Base-by-base conservation (phyloP, 1,284 basidiomycete species). In the Melampsora americana region DNA sequence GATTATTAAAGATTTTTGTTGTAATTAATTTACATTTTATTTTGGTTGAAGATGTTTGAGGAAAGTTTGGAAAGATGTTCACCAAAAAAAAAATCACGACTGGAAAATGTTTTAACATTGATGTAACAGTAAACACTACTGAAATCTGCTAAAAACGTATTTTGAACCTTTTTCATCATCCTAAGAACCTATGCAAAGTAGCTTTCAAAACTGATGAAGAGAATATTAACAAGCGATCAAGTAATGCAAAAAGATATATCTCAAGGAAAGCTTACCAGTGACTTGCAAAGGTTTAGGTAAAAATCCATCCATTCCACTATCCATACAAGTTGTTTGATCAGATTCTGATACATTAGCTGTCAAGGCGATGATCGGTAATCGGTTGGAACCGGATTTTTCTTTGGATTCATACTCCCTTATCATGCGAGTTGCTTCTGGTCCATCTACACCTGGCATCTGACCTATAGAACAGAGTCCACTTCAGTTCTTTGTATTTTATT, bases 361-460 rank as follows among this genome's bases (percentile, higher is more conserved):
- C 9, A 73, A 28, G n/a, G 71, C 71, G 12, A 73, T 73, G 64
- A 73, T 73, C n/a, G 64, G 64, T 14, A 73, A 50, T 23, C 28
- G 56, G 26, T 23, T 12, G 11, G 61, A 30, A 23, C 60, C 42
- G 9, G 14, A 18, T 35, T 64, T 42, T 32, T 39, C 23, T 32
- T 64, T 32, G 11, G 16, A 23, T 39, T 73, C 71, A 26, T 66
- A 56, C 28, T 73, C 71, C 14, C 71, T 39, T 7, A 73, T 73
- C 48, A 53, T 66, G 6, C 64, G 46, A 5, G 71, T 73, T 2
- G 71, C 71, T 23, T 62, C 62, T 39, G 50, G 30, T 26, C 71
- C 71, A 59, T 73, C 71, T 39, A 73, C 23, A 9, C 64, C 71
- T 56, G 71, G 71, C 71, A 73, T 73, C 59, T 73, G 71, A 60